Conservation (phyloP, 75 land plant genomes). For the Cupressus sempervirens region DNA sequence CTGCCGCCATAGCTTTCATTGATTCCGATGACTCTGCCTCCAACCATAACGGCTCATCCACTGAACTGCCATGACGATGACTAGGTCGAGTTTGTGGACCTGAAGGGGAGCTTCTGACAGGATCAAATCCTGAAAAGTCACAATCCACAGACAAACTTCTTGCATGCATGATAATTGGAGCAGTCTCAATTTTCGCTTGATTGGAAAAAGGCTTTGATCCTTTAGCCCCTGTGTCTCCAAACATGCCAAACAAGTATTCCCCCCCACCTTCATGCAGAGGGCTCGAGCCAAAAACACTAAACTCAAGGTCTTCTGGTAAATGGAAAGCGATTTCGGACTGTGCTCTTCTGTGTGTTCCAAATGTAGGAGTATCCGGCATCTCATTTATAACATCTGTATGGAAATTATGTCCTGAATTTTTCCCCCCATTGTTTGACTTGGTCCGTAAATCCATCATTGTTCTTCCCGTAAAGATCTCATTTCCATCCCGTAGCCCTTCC, state of each 20-base stretch:
- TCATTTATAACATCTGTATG: not conserved
- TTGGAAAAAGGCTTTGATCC: not conserved
- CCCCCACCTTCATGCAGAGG: not conserved
- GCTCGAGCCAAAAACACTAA: not conserved
- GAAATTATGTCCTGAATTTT: not conserved
- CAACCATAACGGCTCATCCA: slow-evolving; percentile 44
- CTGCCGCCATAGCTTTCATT: slow-evolving; percentile 40
- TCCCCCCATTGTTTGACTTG: not conserved
- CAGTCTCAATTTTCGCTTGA: not conserved
- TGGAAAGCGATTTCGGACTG: slow-evolving; percentile 37
- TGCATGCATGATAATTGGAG: slow-evolving; percentile 21
- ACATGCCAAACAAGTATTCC: not conserved
- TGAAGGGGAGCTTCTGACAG: not conserved
- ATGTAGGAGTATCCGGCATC: slow-evolving; percentile 10
- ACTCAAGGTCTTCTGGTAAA: slow-evolving; percentile 21
- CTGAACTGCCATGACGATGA: slow-evolving; percentile 46
- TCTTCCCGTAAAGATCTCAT: not conserved
- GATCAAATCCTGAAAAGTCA: slow-evolving; percentile 35
- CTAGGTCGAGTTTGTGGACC: slow-evolving; percentile 10
- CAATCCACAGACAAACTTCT: slow-evolving; percentile 63
- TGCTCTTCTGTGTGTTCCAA: slow-evolving; percentile 21
- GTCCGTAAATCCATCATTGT: not conserved
- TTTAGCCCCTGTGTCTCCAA: not conserved
- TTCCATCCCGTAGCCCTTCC: not conserved
- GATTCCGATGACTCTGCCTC: slow-evolving; percentile 20